Base-by-base conservation (phyloP, 106 monocot species). In the Acorus calamus region DNA sequence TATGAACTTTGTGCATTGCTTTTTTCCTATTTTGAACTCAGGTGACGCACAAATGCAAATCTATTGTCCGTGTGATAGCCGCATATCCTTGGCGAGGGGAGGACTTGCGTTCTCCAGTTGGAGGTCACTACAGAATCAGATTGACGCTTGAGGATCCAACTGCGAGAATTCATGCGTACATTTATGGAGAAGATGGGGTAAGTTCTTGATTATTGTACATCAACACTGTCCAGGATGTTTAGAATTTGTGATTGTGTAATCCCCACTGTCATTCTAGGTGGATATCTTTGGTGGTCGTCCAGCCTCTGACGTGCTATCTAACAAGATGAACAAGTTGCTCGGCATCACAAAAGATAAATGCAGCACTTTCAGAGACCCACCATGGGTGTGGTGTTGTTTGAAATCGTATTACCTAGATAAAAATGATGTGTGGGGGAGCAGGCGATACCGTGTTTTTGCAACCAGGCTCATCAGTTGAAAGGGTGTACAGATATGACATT, bases 81-180 rank as follows among this genome's bases (percentile, higher is more conserved):
- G 78, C 81, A 53, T 68, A 68, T 65, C 93, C 86, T 60, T 85
- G 80, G 77, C 60, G 73, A 52, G 73, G 66, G 28, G 44, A 73
- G 10, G 57, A 82, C 53, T 44, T 86, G 0, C 7, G 65, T 7
- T 75, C 72, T 60, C 62, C 73, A 52, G 9, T 56, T 2, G 10
- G 60, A 11, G 76, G 74, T 3, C 64, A 73, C 49, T 78, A 77
- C 53, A 76, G 78, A 1, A 4, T 93, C 44, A 67, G 77, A 56
- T 52, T 86, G 42, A 93, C 83, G 41, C 58, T 93, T 45, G 93
- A 93, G 58, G 86, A 93, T 70, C 83, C 93, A n/a, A 93, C 93
- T 46, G 89, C 88, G n/a, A 85, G 88, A 71, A 69, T 93, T 46
- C 78, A 83, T 69, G 88, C 86, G 8, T 86, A 78, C 14, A 66